These are phyloP conservation scores for Coniophora puteana DNA, from an alignment of 1,284 basidiomycete species.

Conservation along the genomic window DNA sequence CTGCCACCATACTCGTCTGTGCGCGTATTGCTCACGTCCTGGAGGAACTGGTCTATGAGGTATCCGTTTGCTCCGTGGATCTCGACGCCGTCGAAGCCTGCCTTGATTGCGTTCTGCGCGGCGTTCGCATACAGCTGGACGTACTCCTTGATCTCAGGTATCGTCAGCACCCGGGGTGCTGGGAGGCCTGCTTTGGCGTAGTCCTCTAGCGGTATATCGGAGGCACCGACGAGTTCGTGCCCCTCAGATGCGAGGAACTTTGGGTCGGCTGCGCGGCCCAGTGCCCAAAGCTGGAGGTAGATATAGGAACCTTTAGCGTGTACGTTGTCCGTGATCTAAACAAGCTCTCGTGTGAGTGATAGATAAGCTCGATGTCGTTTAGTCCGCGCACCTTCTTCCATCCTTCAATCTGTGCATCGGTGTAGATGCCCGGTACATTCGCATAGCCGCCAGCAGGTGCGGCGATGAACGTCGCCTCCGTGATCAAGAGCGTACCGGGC, in stretches of 20 bases:
- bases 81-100: conserved; percentile 27
- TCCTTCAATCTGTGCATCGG: conserved; percentile 26
- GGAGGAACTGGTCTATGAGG: conserved; percentile 26
- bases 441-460: conserved; percentile 16
- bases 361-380: no score
- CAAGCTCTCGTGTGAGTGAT: no score
- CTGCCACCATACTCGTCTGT: conserved; percentile 57
- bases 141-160: conserved; percentile 24
- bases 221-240: conserved; percentile 32
- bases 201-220: conserved; percentile 33
- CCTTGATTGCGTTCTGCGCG: conserved; percentile 20
- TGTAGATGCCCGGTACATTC: conserved; percentile 36
- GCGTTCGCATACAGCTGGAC: conserved; percentile 18
- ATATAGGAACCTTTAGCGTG: conserved; percentile 38
- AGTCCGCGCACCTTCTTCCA: conserved; percentile 39
- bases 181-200: not conserved
- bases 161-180: conserved; percentile 28
- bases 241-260: conserved; percentile 23
- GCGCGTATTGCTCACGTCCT: conserved; percentile 36
- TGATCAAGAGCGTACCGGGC: conserved; percentile 23
- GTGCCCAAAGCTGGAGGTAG: conserved; percentile 39
- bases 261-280: conserved; percentile 32
- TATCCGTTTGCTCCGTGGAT: conserved; percentile 14
- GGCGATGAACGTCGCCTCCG: conserved; percentile 28
- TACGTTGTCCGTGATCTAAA: conserved; percentile 35